These are phyloP conservation scores for Murraya paniculata DNA, from an alignment of 345 rosid species.

Conservation along the genomic window DNA sequence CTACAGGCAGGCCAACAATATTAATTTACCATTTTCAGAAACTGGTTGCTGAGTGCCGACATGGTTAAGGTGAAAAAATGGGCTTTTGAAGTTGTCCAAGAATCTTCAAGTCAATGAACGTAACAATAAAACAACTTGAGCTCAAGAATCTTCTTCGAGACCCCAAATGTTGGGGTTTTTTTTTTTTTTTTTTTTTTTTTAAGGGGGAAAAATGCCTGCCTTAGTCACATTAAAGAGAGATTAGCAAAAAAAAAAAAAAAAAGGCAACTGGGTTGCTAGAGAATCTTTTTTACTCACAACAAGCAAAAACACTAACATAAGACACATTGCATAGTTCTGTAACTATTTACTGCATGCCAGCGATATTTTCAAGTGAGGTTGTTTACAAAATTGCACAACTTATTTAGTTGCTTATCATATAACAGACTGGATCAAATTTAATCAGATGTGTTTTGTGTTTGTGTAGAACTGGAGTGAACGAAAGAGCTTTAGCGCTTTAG, in stretches of 20 bases:
- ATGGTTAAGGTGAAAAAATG: background rate
- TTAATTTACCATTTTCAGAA: background rate
- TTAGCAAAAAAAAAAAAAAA: background rate
- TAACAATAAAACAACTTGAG: slow-evolving; percentile 14
- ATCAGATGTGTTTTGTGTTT: background rate
- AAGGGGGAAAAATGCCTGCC: background rate
- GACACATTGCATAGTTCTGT: background rate
- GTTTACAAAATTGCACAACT: too few relatives aligned
- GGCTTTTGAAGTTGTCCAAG: slow-evolving; percentile 12
- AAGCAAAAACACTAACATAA: background rate
- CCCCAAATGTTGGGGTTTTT: background rate
- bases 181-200: too few relatives aligned
- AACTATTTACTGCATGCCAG: too few relatives aligned
- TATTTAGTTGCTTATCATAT: too few relatives aligned
- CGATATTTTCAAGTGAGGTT: too few relatives aligned
- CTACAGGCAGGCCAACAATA: background rate
- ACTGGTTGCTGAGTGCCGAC: background rate
- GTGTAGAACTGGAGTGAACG: background rate
- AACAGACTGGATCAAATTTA: too few relatives aligned
- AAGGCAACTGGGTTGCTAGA: background rate
- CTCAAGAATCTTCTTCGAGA: slow-evolving; percentile 15
- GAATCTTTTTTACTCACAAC: background rate
- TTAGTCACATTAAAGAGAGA: background rate
- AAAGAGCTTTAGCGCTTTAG: background rate
- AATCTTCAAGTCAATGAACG: slow-evolving; percentile 23